Conservation (phyloP, 2,329 filamentous ascomycete species). For the Nigrospora sphaerica region DNA sequence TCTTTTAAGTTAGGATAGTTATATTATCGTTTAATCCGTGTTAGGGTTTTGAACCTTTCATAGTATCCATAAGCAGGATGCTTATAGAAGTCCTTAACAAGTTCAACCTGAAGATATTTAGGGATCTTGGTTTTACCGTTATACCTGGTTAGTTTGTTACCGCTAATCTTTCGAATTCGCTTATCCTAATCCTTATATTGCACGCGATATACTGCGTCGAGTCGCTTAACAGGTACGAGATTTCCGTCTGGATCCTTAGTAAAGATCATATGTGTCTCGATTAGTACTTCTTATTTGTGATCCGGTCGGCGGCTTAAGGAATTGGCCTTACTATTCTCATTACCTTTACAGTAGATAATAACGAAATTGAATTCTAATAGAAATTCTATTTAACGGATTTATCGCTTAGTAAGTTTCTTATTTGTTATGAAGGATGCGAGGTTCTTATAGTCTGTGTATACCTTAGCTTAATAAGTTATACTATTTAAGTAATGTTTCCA, state of each 20-base stretch:
- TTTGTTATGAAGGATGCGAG: slow-evolving; percentile 15
- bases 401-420: slow-evolving; percentile 12
- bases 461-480: too few relatives aligned
- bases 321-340: too few relatives aligned
- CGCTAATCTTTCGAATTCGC: too few relatives aligned
- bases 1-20: background rate
- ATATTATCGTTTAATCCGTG: too few relatives aligned
- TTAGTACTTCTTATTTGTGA: too few relatives aligned
- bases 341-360: too few relatives aligned
- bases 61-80: background rate
- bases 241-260: background rate
- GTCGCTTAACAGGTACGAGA: background rate
- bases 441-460: too few relatives aligned
- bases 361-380: slow-evolving; percentile 1
- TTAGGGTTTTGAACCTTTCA: slow-evolving; percentile 1
- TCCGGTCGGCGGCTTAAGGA: too few relatives aligned
- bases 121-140: background rate
- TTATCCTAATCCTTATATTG: background rate
- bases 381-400: slow-evolving; percentile 3
- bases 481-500: too few relatives aligned
- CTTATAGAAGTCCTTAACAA: background rate
- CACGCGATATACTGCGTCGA: background rate
- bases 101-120: background rate
- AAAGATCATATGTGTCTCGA: too few relatives aligned
- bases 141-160: background rate